Base-by-base conservation (phyloP, 768 basidiomycete genomes). In the Leccinum pellstonianum region DNA sequence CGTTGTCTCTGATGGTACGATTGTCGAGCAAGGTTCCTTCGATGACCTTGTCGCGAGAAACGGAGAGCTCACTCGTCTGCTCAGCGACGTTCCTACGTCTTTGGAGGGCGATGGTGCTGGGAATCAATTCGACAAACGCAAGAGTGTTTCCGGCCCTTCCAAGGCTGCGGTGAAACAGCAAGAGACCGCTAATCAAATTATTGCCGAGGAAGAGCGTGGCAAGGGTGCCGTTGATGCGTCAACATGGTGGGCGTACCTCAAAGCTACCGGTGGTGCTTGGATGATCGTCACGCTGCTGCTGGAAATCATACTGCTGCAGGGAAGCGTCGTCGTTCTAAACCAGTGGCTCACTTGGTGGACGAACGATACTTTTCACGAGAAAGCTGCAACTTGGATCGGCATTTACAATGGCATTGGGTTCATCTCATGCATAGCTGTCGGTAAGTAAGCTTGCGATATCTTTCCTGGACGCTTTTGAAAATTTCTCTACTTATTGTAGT, bases 1-100 rank as follows among this genome's bases (percentile, higher is more conserved):
- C 27, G 81, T 83, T 53, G 66, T 83, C 11, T 72, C 75, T 14
- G 72, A 79, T 14, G 83, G 83, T 1, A 55, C 59, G 37, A 72
- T 83, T 11, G 77, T 76, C 43, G 82, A 83, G 62, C 73, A 79
- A 60, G 81, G 81, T 23, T 59, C 75, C 17, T 81, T 76, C 59
- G 73, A 77, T 7, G 68, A 77, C 37, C 70, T 81, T 29, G 68
- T 79, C 46, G 23, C 61, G 49, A 56, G 58, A 31, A 62, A 70
- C 23, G 71, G 70, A 37, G 65, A 69, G 29, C 65, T 73, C n/a
- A 68, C 62, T 17, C 65, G 64, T 52, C 59, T 72, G 43, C 64
- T 72, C 41, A 63, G 62, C 50, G 71, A 68, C 2, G 35, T 73
- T 23, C 61, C 59, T 21, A 46, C 61, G 3, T 49, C 60, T 29